Percentiles rank a stretch among this genome's conserved stretches.
These are phyloP conservation scores for Neurospora intermedia DNA, from an alignment of 495 filamentous ascomycete genomes.

Conservation along the genomic window DNA sequence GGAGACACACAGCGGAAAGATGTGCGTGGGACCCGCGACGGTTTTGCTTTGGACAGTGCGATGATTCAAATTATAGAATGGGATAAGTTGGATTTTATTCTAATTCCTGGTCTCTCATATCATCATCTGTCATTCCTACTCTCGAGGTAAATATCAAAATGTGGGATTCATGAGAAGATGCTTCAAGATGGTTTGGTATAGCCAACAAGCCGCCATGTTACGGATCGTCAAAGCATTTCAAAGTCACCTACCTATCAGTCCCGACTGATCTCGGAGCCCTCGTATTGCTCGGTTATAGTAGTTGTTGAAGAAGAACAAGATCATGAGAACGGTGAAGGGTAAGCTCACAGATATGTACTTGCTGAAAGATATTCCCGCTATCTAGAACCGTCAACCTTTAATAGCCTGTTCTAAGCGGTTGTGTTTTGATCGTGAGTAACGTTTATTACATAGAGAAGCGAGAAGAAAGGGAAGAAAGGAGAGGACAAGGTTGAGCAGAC, in stretches of 20 bases:
- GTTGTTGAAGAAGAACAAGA: neutral
- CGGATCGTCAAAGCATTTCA: neutral
- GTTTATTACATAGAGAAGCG: neutral
- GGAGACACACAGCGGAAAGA: constrained; percentile 31
- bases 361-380: neutral
- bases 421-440: too few relatives aligned
- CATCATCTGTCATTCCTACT: too few relatives aligned
- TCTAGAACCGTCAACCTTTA: fast-evolving
- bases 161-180: neutral
- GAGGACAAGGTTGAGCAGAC: neutral
- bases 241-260: neutral
- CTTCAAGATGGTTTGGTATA: neutral
- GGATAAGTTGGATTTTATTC: neutral
- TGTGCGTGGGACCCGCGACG: neutral
- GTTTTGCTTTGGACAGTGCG: neutral
- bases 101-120: neutral
- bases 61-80: neutral
- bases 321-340: neutral
- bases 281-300: neutral
- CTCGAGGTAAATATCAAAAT: neutral
- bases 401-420: neutral
- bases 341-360: neutral
- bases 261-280: neutral
- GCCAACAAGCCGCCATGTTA: neutral
- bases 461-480: neutral